These are phyloP conservation scores for Somion occarium DNA, from an alignment of 1,284 basidiomycete species.

Conservation along the genomic window DNA sequence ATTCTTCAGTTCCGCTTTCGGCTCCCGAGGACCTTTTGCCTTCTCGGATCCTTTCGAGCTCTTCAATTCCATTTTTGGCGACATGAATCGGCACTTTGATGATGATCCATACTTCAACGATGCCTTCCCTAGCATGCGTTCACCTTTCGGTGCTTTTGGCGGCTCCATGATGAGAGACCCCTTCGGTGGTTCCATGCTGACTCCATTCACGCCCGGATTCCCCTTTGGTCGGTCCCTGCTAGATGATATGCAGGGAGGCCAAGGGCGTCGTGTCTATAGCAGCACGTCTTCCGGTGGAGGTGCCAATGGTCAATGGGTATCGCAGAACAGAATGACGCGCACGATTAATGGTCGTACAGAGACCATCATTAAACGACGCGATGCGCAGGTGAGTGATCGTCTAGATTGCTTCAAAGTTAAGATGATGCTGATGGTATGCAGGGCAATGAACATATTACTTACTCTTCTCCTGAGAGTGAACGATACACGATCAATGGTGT, in stretches of 20 bases:
- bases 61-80: slow-evolving; percentile 64
- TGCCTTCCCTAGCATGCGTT: slow-evolving; percentile 17
- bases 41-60: slow-evolving; percentile 73
- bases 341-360: slow-evolving; percentile 64
- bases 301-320: slow-evolving; percentile 37
- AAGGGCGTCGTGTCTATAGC: slow-evolving; percentile 7
- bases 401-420: not conserved
- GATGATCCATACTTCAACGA: slow-evolving; percentile 27
- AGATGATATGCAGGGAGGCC: slow-evolving; percentile 6
- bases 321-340: slow-evolving; percentile 48
- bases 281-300: slow-evolving; percentile 14
- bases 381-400: slow-evolving; percentile 43
- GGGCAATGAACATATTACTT: slow-evolving; percentile 71
- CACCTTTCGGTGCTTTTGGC: slow-evolving; percentile 9
- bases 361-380: slow-evolving; percentile 49
- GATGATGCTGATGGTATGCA: slow-evolving; percentile 23
- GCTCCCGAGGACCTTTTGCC: slow-evolving; percentile 23
- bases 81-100: slow-evolving; percentile 27
- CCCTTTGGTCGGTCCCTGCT: slow-evolving; percentile 15
- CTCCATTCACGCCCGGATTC: not conserved
- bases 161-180: slow-evolving; percentile 1
- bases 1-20: slow-evolving; percentile 26
- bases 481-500: slow-evolving; percentile 64
- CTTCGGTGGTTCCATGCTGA: not conserved
- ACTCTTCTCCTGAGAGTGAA: slow-evolving; percentile 61